Evolutionary conservation across 768 basidiomycete genomes (phyloP).

Genomic region (Mycena alexandri): DNA sequence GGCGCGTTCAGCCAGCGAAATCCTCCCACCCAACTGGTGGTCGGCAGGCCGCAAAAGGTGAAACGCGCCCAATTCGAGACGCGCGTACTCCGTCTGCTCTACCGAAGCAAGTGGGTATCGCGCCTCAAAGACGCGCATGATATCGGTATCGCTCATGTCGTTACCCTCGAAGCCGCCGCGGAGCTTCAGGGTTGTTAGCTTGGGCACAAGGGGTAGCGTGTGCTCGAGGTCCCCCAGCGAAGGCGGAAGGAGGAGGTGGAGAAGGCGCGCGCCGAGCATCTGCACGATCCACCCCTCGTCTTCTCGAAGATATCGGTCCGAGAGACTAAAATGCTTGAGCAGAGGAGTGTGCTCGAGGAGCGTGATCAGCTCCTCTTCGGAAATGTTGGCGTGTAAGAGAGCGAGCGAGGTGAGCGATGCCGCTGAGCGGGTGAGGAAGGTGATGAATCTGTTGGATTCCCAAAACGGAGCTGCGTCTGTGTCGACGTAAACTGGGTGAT

Average conservation of each 20-base stretch:
- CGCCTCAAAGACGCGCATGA: slow-evolving; percentile 22
- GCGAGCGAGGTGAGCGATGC: slow-evolving; percentile 21
- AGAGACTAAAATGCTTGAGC: slow-evolving; percentile 7
- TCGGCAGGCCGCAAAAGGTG: slow-evolving; percentile 24
- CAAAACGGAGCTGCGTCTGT: background rate
- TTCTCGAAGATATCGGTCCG: slow-evolving; percentile 15
- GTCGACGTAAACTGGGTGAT: background rate
- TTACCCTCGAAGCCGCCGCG: slow-evolving; percentile 27
- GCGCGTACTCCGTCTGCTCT: background rate
- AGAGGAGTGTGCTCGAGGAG: slow-evolving; percentile 21
- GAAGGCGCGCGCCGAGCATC: slow-evolving; percentile 14
- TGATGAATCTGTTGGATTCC: background rate
- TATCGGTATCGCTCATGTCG: slow-evolving; percentile 21
- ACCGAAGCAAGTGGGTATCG: background rate
- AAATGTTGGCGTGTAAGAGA: slow-evolving; percentile 14
- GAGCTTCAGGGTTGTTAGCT: slow-evolving; percentile 15
- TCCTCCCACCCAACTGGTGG: slow-evolving; percentile 1
- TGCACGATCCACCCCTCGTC: background rate
- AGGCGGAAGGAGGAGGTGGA: slow-evolving; percentile 12
- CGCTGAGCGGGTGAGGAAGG: slow-evolving; percentile 17
- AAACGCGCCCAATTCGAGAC: slow-evolving; percentile 9
- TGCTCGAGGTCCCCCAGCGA: background rate
- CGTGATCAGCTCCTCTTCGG: slow-evolving; percentile 11
- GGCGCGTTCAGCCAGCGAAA: slow-evolving; percentile 16
- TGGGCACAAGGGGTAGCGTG: slow-evolving; percentile 1